phyloP scores from a whole-genome alignment of 768 basidiomycete genomes.

The Collybia sordida region DNA sequence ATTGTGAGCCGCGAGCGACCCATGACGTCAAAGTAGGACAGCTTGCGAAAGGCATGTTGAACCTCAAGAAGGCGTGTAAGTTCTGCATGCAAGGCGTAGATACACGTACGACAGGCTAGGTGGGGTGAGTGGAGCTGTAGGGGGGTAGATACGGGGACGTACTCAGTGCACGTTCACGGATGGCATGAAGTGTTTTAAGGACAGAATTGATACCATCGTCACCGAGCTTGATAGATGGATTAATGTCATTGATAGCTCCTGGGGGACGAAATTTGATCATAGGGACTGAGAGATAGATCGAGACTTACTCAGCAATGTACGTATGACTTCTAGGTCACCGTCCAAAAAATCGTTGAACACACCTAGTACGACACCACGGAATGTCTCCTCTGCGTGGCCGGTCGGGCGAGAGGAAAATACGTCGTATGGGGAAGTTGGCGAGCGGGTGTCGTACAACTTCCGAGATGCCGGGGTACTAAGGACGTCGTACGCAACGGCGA shows the following conservation, averaged over 20 bases:
- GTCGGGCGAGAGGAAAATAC: constrained; percentile 53
- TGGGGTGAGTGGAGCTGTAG: background rate
- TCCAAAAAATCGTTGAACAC: constrained; percentile 83
- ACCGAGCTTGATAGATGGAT: constrained; percentile 72
- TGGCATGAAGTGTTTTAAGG: constrained; percentile 63
- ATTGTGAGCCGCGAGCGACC: constrained; percentile 76
- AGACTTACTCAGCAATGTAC: constrained; percentile 68
- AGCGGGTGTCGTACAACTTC: constrained; percentile 65
- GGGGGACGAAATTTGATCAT: constrained; percentile 1
- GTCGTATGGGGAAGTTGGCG: constrained; percentile 46
- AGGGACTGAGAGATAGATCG: constrained; percentile 1
- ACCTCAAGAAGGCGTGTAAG: constrained; percentile 80
- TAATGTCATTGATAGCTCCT: constrained; percentile 81
- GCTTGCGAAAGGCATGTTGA: constrained; percentile 70
- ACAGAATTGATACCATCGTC: constrained; percentile 80
- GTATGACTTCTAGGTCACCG: constrained; percentile 85
- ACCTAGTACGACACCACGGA: constrained; percentile 68
- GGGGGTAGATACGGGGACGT: constrained; percentile 19
- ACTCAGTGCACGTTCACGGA: constrained; percentile 79
- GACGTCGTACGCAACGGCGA: constrained; percentile 80
- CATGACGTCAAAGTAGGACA: constrained; percentile 76
- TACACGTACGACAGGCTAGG: constrained; percentile 73
- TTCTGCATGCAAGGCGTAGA: constrained; percentile 70
- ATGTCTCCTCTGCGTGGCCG: constrained; percentile 74
- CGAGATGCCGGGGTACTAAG: constrained; percentile 72